Evolutionary conservation across 208 protist genomes (phyloP).

Genomic region (Trichomonas vaginalis): DNA sequence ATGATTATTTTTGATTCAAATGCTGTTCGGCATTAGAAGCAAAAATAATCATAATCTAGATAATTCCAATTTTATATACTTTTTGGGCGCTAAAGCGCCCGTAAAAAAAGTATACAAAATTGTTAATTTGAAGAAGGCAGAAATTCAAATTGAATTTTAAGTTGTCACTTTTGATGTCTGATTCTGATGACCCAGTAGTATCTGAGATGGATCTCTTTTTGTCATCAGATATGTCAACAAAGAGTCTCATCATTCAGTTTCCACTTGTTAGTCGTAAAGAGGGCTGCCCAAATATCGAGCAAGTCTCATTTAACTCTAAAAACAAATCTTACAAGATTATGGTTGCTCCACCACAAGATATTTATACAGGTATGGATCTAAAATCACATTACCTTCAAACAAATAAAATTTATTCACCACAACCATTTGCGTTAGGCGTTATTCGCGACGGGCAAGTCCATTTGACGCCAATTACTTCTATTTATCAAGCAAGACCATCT

Average conservation of each 20-base stretch:
- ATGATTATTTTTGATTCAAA: too few species aligned
- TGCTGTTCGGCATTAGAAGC: too few species aligned
- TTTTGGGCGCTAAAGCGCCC: too few species aligned
- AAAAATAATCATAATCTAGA: too few species aligned
- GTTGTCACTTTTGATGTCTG: too few species aligned
- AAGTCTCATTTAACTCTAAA: not conserved
- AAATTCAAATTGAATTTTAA: too few species aligned
- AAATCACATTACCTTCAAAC: not conserved
- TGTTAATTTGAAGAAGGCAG: too few species aligned
- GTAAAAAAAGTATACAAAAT: too few species aligned
- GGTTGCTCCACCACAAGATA: not conserved
- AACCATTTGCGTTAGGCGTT: not conserved
- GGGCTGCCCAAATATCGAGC: not conserved
- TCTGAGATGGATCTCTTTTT: not conserved
- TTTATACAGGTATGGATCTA: not conserved
- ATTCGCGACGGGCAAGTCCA: not conserved
- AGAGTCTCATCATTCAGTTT: not conserved
- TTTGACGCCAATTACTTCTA: not conserved
- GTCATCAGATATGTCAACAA: not conserved
- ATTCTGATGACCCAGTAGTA: not conserved
- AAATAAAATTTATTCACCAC: not conserved
- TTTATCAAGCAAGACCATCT: not conserved
- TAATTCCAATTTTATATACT: too few species aligned
- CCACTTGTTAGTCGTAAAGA: not conserved
- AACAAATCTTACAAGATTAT: not conserved